These are phyloP conservation scores for Boletus pseudopeckii DNA, from an alignment of 768 basidiomycete species.

Conservation along the genomic window DNA sequence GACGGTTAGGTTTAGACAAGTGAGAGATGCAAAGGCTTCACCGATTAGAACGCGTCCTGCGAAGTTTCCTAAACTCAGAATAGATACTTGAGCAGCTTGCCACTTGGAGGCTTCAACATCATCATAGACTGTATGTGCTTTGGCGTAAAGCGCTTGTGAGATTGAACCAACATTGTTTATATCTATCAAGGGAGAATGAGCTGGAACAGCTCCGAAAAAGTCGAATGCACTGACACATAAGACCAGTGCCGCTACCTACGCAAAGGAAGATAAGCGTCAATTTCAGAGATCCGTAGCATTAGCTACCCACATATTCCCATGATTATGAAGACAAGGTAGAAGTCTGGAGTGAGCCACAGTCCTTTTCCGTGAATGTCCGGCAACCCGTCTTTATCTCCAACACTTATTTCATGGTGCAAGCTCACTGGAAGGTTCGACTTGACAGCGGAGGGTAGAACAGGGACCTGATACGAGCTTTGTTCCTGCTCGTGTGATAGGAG, in stretches of 20 bases:
- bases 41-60: constrained; percentile 75
- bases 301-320: constrained; percentile 51
- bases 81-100: constrained; percentile 85
- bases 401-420: background rate
- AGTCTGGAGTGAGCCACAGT: constrained; percentile 53
- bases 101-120: constrained; percentile 63
- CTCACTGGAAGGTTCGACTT: constrained; percentile 23
- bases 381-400: constrained; percentile 23
- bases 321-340: constrained; percentile 59
- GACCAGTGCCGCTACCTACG: constrained; percentile 66
- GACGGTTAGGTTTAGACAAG: background rate
- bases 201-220: background rate
- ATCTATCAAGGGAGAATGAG: constrained; percentile 37
- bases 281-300: background rate
- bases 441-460: constrained; percentile 13
- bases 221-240: constrained; percentile 57
- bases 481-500: constrained; percentile 21
- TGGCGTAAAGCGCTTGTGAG: constrained; percentile 62
- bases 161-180: constrained; percentile 89
- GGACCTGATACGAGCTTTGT: constrained; percentile 21
- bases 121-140: constrained; percentile 60
- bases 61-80: constrained; percentile 79
- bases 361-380: constrained; percentile 54
- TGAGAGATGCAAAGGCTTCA: constrained; percentile 20
- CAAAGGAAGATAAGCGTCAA: background rate